A percentile compares a stretch with the other conserved stretches of the same genome.
Evolutionary conservation across 2,329 filamentous ascomycete species (phyloP).

Genomic region (Ceratocystis diversiconidia): DNA sequence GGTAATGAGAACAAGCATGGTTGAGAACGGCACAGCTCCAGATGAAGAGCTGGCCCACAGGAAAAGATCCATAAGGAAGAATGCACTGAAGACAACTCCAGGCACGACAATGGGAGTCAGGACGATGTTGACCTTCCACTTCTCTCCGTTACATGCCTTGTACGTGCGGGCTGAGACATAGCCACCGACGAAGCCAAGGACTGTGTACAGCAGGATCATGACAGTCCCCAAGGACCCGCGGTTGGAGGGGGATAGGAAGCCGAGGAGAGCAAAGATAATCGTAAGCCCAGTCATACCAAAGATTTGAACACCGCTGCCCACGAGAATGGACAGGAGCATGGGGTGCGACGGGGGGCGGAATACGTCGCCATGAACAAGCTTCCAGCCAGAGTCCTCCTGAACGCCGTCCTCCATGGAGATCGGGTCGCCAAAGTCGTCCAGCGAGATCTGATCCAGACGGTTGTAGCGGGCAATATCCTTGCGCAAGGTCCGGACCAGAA

Average conservation of each 20-base stretch:
- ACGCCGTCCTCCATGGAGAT: constrained; percentile 75
- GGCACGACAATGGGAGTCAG: constrained; percentile 79
- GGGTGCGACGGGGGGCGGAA: constrained; percentile 79
- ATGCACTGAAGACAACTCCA: constrained; percentile 67
- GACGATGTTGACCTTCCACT: constrained; percentile 87
- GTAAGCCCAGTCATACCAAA: constrained; percentile 97
- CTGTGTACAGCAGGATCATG: constrained; percentile 82
- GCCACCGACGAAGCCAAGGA: constrained; percentile 84
- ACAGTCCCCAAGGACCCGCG: constrained; percentile 86
- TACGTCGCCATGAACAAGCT: constrained; percentile 92
- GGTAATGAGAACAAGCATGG: constrained; percentile 81
- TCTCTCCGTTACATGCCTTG: constrained; percentile 82
- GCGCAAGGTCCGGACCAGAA: constrained; percentile 71
- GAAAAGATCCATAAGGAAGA: constrained; percentile 93
- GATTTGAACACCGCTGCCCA: constrained; percentile 88
- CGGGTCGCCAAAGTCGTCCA: constrained; percentile 76
- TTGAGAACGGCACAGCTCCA: constrained; percentile 88
- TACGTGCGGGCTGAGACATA: constrained; percentile 84
- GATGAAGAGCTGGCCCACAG: constrained; percentile 87
- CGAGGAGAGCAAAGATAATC: constrained; percentile 82
- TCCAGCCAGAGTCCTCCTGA: constrained; percentile 97
- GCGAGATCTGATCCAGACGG: constrained; percentile 73
- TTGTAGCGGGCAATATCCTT: constrained; percentile 98
- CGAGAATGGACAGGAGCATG: constrained; percentile 69
- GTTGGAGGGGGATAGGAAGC: constrained; percentile 90